Conservation (phyloP, 129 eudicot species). For the Helianthus tuberosus region DNA sequence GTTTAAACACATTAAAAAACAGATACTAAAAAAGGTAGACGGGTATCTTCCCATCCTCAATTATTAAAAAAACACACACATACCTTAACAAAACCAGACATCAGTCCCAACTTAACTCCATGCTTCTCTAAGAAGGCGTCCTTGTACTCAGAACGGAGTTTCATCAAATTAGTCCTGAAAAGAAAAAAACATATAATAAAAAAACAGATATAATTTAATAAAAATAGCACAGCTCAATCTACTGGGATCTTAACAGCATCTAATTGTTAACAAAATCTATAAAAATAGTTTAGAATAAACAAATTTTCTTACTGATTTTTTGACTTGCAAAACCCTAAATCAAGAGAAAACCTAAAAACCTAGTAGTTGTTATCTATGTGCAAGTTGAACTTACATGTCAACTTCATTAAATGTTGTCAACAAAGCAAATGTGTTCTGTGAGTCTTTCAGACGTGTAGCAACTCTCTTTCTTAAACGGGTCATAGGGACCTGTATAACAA, state of each 20-base stretch:
- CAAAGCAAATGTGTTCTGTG: constrained; percentile 96
- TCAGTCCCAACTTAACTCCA: constrained; percentile 87
- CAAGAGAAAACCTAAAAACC: constrained; percentile 16
- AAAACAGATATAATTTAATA: not conserved
- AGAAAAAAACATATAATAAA: constrained; percentile 5
- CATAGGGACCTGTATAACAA: constrained; percentile 79
- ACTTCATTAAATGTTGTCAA: constrained; percentile 97
- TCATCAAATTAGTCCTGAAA: constrained; percentile 90
- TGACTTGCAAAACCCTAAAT: not conserved
- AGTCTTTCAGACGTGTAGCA: constrained; percentile 91
- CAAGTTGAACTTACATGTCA: constrained; percentile 62
- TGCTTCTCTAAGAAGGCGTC: constrained; percentile 85
- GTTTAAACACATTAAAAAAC: no score
- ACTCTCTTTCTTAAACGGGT: constrained; percentile 92
- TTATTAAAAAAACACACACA: constrained; percentile 14
- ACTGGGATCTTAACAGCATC: not conserved
- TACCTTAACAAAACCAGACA: constrained; percentile 96
- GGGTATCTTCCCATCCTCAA: not conserved
- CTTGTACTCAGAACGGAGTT: constrained; percentile 91
- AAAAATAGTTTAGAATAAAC: not conserved
- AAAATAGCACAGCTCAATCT: not conserved
- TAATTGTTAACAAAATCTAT: not conserved
- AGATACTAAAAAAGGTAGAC: not conserved
- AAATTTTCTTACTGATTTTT: not conserved
- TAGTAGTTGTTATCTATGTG: not conserved